Evolutionary conservation across 2,329 filamentous ascomycete species (phyloP).

Genomic region (Dryadomyces quercivorus): DNA sequence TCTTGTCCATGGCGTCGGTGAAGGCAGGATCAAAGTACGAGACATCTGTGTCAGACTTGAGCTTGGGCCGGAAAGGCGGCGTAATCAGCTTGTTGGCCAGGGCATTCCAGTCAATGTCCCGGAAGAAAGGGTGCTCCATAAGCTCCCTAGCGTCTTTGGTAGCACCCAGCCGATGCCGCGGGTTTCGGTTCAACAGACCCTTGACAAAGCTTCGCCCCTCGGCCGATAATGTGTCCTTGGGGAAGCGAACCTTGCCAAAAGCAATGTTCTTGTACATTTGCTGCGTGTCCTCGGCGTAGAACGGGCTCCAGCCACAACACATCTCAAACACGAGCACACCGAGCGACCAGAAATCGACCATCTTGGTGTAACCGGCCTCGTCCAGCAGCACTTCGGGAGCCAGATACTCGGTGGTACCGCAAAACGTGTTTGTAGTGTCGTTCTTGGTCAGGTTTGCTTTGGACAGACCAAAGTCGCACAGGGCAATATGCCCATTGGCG

Average conservation of each 20-base stretch:
- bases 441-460: conserved; percentile 97
- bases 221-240: conserved; percentile 82
- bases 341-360: conserved; percentile 99
- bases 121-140: conserved; percentile 89
- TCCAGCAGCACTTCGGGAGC: conserved; percentile 91
- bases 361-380: conserved; percentile 96
- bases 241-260: conserved; percentile 95
- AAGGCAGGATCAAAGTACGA: conserved; percentile 99
- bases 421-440: conserved; percentile 97
- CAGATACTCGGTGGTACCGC: conserved; percentile 93
- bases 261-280: conserved; percentile 99
- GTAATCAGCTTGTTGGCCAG: conserved; percentile 84
- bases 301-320: conserved; percentile 99
- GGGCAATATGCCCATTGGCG: conserved; percentile 92
- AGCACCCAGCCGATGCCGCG: conserved; percentile 85
- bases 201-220: conserved; percentile 98
- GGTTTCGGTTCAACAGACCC: conserved; percentile 90
- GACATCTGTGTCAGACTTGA: conserved; percentile 91
- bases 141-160: conserved; percentile 86
- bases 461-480: conserved; percentile 94
- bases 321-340: conserved; percentile 98
- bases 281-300: conserved; percentile 97
- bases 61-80: conserved; percentile 93
- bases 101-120: conserved; percentile 84
- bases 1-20: conserved; percentile 81